Conservation (phyloP, 148 eudicot genomes). For the Simmondsia chinensis region DNA sequence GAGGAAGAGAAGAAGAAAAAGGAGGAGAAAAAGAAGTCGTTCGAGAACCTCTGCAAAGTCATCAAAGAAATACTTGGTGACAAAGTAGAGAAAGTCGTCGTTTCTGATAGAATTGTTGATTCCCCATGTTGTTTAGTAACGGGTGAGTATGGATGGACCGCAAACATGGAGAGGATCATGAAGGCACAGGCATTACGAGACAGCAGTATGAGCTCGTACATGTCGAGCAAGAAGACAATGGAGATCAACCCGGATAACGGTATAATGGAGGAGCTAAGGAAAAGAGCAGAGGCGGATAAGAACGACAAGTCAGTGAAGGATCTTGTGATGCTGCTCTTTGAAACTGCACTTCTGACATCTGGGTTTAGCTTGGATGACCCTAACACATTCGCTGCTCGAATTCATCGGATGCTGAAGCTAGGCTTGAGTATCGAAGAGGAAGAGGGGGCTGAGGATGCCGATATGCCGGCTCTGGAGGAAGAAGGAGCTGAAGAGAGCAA, state of each 20-base stretch:
- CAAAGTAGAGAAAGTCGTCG: slow-evolving; percentile 74
- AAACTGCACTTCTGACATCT: slow-evolving; percentile 76
- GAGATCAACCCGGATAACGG: slow-evolving; percentile 89
- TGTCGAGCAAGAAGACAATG: slow-evolving; percentile 96
- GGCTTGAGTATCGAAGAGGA: slow-evolving; percentile 84
- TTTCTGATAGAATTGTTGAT: slow-evolving; percentile 82
- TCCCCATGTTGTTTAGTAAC: slow-evolving; percentile 91
- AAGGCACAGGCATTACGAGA: slow-evolving; percentile 92
- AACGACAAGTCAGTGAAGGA: slow-evolving; percentile 87
- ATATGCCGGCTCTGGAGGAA: slow-evolving; percentile 72
- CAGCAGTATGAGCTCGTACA: slow-evolving; percentile 76
- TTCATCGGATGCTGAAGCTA: slow-evolving; percentile 84
- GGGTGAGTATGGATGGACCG: slow-evolving; percentile 88
- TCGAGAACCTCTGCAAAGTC: slow-evolving; percentile 74
- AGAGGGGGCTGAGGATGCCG: slow-evolving; percentile 42
- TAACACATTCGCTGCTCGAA: slow-evolving; percentile 55
- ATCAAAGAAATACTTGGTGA: slow-evolving; percentile 85
- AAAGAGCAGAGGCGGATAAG: slow-evolving; percentile 85
- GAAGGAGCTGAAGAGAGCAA: slow-evolving; percentile 84
- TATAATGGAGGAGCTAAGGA: slow-evolving; percentile 87
- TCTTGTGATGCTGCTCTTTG: slow-evolving; percentile 69
- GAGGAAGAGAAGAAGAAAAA: slow-evolving; percentile 76
- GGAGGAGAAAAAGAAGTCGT: slow-evolving; percentile 81
- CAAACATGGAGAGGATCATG: slow-evolving; percentile 95
- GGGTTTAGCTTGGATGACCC: slow-evolving; percentile 87